Conservation (phyloP, 2,329 filamentous ascomycete species). For the Pseudocercospora cruenta region DNA sequence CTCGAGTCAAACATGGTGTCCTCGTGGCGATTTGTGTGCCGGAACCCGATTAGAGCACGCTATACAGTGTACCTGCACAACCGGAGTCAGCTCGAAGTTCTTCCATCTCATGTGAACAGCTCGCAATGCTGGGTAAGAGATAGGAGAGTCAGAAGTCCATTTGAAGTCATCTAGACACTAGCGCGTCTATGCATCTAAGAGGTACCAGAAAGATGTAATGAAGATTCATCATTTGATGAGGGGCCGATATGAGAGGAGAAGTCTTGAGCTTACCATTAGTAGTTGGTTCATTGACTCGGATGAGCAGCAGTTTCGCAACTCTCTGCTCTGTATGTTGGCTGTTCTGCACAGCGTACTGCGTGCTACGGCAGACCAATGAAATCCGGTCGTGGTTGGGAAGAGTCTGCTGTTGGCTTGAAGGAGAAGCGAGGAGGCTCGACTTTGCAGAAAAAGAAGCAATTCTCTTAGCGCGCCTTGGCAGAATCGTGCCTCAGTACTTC, state of each 20-base stretch:
- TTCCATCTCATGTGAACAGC: neutral
- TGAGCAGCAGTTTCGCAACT: neutral
- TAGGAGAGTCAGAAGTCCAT: neutral
- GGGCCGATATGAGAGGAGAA: neutral
- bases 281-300: neutral
- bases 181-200: slow-evolving; percentile 11
- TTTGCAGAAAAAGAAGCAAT: neutral
- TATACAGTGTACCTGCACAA: neutral
- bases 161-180: slow-evolving; percentile 9
- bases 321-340: neutral
- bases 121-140: neutral
- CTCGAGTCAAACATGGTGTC: neutral
- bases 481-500: neutral
- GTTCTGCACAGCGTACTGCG: neutral
- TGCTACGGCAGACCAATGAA: neutral
- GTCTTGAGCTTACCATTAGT: slow-evolving; percentile 3
- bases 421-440: neutral
- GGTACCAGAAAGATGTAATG: slow-evolving; percentile 10
- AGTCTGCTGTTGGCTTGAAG: neutral
- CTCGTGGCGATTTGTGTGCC: neutral
- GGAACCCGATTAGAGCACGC: neutral
- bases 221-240: slow-evolving; percentile 9
- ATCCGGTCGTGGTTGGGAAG: neutral
- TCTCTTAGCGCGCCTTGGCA: neutral
- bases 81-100: slow-evolving; percentile 8